Percentiles rank a stretch among this genome's conserved stretches.
Conservation (phyloP, 495 filamentous ascomycete genomes). For the Stereocaulon alpinum region DNA sequence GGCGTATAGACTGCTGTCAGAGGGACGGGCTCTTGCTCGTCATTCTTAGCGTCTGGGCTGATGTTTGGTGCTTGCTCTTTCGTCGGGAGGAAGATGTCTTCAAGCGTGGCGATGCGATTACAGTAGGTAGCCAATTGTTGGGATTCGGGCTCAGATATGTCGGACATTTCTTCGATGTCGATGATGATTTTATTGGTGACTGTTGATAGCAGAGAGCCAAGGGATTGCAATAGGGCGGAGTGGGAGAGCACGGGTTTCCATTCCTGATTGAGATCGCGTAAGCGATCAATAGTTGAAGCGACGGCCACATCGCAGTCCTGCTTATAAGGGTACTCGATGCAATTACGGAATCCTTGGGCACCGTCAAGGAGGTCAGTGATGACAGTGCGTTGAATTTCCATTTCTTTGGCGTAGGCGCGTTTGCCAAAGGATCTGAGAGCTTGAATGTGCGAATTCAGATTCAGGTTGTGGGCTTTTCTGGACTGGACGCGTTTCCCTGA, state of each 20-base stretch:
- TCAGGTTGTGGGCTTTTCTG: slow-evolving; percentile 38
- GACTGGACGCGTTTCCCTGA: slow-evolving; percentile 5
- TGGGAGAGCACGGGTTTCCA: slow-evolving; percentile 77
- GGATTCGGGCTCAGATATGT: slow-evolving; percentile 82
- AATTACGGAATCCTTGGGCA: slow-evolving; percentile 52
- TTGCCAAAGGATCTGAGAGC: slow-evolving; percentile 69
- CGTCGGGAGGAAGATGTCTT: slow-evolving; percentile 64
- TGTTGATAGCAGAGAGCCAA: slow-evolving; percentile 73
- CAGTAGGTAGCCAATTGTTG: slow-evolving; percentile 66
- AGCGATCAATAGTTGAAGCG: slow-evolving; percentile 52
- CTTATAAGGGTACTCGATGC: slow-evolving; percentile 51
- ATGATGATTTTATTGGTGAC: slow-evolving; percentile 69
- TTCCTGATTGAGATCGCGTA: slow-evolving; percentile 55
- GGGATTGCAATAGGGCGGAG: slow-evolving; percentile 72
- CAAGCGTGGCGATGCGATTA: slow-evolving; percentile 55
- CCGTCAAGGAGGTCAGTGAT: slow-evolving; percentile 77
- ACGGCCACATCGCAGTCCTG: slow-evolving; percentile 62
- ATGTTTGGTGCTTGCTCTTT: slow-evolving; percentile 9
- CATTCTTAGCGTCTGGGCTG: slow-evolving; percentile 23
- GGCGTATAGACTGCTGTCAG: slow-evolving; percentile 69
- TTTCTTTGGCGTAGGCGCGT: slow-evolving; percentile 75
- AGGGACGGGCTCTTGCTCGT: slow-evolving; percentile 38
- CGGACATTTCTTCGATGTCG: slow-evolving; percentile 76
- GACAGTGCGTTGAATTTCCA: slow-evolving; percentile 74
- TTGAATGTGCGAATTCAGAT: slow-evolving; percentile 58